Evolutionary conservation across 1,284 basidiomycete genomes (phyloP), one percentile per base, ranked within the genome.

Genomic region (Irpex sp.): DNA sequence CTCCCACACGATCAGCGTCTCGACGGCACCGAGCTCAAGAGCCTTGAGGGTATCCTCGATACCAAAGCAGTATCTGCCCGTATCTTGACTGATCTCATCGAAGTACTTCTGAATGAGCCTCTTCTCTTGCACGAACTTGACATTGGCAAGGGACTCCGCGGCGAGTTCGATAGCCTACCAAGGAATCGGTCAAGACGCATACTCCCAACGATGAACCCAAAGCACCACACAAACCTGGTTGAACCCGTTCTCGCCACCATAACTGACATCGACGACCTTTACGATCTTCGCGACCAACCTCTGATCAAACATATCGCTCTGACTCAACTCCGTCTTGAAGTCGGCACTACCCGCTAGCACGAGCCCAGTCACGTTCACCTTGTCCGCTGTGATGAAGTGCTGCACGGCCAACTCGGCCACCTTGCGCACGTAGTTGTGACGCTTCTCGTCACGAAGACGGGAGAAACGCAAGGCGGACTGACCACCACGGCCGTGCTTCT

Each of bases 61-160:
- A 78, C 97, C 97, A 75, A 98, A 99, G 80, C 97, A 98, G 82
- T 98, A 99, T 78, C 93, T 95, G 72, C 90, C 94, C 19, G 95
- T 97, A 75, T 99, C 97, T 75, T 94, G 93, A 67, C 95, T 97
- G 78, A 99, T 99, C 80, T 99, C 97, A 75, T 99, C 97, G 77
- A 99, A 98, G 83, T 98, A 99, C 75, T 88, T 94, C 75, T 98
- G 96, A 70, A 98, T 97, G 53, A 98, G 87, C 76, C 84, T 92
- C 84, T 99, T 99, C 83, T 99, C 97, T 78, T 99, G 97, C 15
- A 99, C 95, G 70, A 99, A 99, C 77, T 99, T 99, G 82, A 99
- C 97, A 76, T 98, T 98, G 53, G 93, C 89, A 31, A 99, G 86
- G 5, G 95, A 94, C 77, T 99, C 97, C 1, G 94, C 92, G 0